Base-by-base conservation (phyloP, 2,329 filamentous ascomycete species). In the Colletotrichum godetiae region DNA sequence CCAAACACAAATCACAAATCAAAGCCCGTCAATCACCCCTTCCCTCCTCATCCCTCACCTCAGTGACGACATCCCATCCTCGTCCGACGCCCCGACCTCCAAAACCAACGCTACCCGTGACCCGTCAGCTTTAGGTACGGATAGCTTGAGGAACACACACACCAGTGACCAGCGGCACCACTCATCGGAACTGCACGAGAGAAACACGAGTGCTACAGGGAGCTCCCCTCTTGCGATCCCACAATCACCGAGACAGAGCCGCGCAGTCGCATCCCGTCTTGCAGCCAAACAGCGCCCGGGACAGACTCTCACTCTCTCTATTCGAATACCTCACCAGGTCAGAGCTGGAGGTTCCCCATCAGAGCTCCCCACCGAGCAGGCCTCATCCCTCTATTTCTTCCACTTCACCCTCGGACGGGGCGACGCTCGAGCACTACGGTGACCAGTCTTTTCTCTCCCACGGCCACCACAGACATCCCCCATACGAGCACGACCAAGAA, bases 221-320 rank as follows among this genome's bases (percentile, higher is more conserved):
- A 68, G 46, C 57, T 63, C 57, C 66, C 66, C 27, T 27, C 33
- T n/a, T 33, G 10, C 49, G 49, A 61, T 27, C 53, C 53, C 27
- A 53, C 67, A 35, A 37, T 37, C 59, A 37, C 60, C 67, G 55
- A 66, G 67, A 70, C 67, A 66, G 67, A 70, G 67, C 67, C 67
- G 61, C 67, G 59, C 66, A 68, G 66, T 56, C 58, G 42, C 42
- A 68, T 35, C 42, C 66, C 56, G 29, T 22, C 56, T 33, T 15
- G 29, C 29, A 29, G 56, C 31, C 31, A 59, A 35, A 59, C 59
- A 29, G 37, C 59, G 60, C 31, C 42, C 46, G 42, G 60, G 27
- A 52, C 19, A 22, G 22, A 19, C 22, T 10, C n/a, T 10, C 13
- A 60, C n/a, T n/a, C n/a, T n/a, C n/a, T n/a, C n/a, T n/a, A 64